phyloP scores from a whole-genome alignment of 2,329 filamentous ascomycete genomes.

The Aspergillus fumigatus region DNA sequence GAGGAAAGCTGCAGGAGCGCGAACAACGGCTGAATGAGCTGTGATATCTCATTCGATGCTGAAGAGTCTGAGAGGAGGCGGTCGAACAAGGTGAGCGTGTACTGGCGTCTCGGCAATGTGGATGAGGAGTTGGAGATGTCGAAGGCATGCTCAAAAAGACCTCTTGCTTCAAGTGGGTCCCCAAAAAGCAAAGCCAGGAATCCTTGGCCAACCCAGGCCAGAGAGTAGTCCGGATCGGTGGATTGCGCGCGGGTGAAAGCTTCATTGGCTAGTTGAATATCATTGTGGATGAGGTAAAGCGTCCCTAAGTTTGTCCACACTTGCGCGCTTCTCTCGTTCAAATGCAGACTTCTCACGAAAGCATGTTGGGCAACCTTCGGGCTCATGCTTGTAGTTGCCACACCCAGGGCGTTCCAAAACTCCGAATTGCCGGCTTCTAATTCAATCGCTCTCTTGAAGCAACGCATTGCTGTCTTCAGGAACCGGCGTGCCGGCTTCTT shows the following conservation, averaged over 20 bases:
- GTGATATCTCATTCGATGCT: constrained; percentile 50
- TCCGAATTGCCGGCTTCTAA: constrained; percentile 89
- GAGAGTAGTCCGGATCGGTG: constrained; percentile 85
- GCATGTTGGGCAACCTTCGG: constrained; percentile 87
- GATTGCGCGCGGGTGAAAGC: constrained; percentile 89
- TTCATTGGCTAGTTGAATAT: constrained; percentile 79
- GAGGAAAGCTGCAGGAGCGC: constrained; percentile 75
- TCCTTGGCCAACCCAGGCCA: constrained; percentile 92
- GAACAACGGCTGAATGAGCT: constrained; percentile 80
- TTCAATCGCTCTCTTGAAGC: constrained; percentile 95
- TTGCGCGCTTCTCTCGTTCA: constrained; percentile 81
- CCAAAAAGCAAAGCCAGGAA: constrained; percentile 74
- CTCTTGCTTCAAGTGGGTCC: constrained; percentile 70
- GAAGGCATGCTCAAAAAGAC: constrained; percentile 88
- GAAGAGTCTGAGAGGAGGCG: constrained; percentile 59
- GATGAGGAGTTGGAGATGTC: constrained; percentile 81
- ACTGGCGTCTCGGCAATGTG: constrained; percentile 69
- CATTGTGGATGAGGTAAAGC: constrained; percentile 78
- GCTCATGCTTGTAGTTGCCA: constrained; percentile 81
- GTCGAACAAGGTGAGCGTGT: constrained; percentile 77
- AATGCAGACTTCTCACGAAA: constrained; percentile 83
- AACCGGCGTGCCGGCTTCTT: constrained; percentile 61
- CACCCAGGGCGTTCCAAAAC: constrained; percentile 95
- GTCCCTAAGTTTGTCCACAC: constrained; percentile 89
- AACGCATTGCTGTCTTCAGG: constrained; percentile 75